Evolutionary conservation across 2,329 filamentous ascomycete genomes (phyloP).

Genomic region (Epichloe gansuensis): DNA sequence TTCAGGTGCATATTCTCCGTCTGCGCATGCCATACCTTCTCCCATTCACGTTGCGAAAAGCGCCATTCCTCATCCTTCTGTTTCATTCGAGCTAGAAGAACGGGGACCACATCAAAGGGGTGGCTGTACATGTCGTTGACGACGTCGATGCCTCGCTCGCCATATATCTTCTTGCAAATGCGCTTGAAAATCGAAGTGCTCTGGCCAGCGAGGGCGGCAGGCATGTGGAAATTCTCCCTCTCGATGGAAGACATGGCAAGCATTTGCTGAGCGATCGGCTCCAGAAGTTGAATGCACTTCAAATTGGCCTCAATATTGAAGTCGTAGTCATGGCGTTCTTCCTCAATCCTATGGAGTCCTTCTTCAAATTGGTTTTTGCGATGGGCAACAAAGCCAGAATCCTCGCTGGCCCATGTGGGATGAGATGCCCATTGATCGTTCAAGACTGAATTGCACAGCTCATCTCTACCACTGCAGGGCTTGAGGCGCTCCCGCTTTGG

Average conservation of each 20-base stretch:
- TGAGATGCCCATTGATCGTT: slow-evolving; percentile 99
- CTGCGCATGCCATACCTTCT: slow-evolving; percentile 96
- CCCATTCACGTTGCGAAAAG: slow-evolving; percentile 92
- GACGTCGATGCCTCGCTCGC: slow-evolving; percentile 73
- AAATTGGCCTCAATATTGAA: slow-evolving; percentile 94
- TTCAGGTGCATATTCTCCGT: slow-evolving; percentile 92
- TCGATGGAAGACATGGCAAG: slow-evolving; percentile 64
- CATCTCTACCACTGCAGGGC: slow-evolving; percentile 84
- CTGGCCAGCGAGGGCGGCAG: slow-evolving; percentile 73
- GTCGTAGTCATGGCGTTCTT: slow-evolving; percentile 96
- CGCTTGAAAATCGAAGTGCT: slow-evolving; percentile 95
- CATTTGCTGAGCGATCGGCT: slow-evolving; percentile 87
- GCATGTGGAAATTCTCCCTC: slow-evolving; percentile 63
- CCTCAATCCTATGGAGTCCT: slow-evolving; percentile 87
- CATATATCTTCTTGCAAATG: slow-evolving; percentile 95
- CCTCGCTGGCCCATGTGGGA: slow-evolving; percentile 96
- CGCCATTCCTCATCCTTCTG: slow-evolving; percentile 98
- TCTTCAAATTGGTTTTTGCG: slow-evolving; percentile 95
- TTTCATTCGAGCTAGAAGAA: slow-evolving; percentile 79
- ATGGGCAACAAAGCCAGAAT: slow-evolving; percentile 94
- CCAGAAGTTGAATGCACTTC: slow-evolving; percentile 89
- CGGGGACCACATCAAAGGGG: slow-evolving; percentile 77
- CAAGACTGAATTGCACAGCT: slow-evolving; percentile 82
- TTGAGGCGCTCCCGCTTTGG: slow-evolving; percentile 85
- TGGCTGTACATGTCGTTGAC: slow-evolving; percentile 75